These are phyloP conservation scores for Sporothrix brunneoviolacea DNA, from an alignment of 2,329 filamentous ascomycete genomes.

Conservation along the genomic window DNA sequence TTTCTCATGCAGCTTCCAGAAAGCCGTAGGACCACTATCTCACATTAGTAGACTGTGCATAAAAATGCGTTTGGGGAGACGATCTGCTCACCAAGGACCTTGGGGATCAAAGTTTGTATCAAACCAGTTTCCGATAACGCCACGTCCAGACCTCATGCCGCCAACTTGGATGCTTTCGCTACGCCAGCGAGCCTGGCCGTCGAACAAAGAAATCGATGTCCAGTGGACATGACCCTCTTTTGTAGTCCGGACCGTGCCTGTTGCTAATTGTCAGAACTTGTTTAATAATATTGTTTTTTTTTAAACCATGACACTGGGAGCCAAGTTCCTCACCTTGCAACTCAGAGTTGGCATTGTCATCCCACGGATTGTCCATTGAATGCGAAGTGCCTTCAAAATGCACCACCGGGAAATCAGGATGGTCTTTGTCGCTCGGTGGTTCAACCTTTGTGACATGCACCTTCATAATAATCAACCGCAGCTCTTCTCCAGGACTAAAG, in stretches of 20 bases:
- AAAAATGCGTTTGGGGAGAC: neutral
- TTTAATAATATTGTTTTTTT: too few relatives aligned
- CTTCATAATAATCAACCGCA: constrained; percentile 63
- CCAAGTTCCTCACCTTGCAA: constrained; percentile 46
- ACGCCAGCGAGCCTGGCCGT: constrained; percentile 65
- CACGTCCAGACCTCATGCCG: constrained; percentile 56
- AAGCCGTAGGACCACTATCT: constrained; percentile 61
- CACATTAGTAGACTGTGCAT: too few relatives aligned
- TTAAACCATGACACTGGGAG: neutral
- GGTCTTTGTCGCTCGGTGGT: constrained; percentile 50
- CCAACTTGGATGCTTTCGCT: constrained; percentile 71
- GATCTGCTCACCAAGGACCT: constrained; percentile 47
- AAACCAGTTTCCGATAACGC: constrained; percentile 72
- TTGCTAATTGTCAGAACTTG: too few relatives aligned
- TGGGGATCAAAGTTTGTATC: constrained; percentile 64
- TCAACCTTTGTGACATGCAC: constrained; percentile 56
- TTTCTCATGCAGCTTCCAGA: constrained; percentile 59
- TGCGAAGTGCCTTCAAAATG: constrained; percentile 59
- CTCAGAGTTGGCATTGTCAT: constrained; percentile 61
- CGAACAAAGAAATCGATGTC: constrained; percentile 60
- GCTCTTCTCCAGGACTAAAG: constrained; percentile 58
- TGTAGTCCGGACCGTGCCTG: constrained; percentile 59
- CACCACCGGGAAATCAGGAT: constrained; percentile 55
- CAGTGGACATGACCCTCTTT: constrained; percentile 66
- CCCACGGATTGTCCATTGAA: constrained; percentile 57